Percentiles rank a stretch among this genome's conserved stretches.
Evolutionary conservation across 1,139 yeast genomes (phyloP).

Genomic region (Meyerozyma sp.): DNA sequence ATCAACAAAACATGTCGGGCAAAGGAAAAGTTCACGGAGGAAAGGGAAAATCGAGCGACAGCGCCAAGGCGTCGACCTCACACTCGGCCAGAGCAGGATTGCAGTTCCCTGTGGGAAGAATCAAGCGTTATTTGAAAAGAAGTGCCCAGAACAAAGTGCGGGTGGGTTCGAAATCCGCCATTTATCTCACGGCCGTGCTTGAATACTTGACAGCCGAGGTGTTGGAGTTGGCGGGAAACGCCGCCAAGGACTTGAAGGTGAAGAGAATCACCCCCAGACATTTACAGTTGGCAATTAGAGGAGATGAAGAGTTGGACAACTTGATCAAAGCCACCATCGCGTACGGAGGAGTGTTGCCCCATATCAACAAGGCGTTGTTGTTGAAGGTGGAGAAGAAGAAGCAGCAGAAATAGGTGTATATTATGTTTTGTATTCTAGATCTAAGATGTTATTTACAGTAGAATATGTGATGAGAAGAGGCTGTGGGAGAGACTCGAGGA

Average conservation of each 20-base stretch:
- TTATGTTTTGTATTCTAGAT: conserved; percentile 8
- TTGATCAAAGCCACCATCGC: conserved; percentile 97
- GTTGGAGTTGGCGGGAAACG: conserved; percentile 97
- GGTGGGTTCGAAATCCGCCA: conserved; percentile 97
- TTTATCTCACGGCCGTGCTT: conserved; percentile 92
- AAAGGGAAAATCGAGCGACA: conserved; percentile 82
- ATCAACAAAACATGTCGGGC: conserved; percentile 48
- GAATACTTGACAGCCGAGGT: conserved; percentile 98
- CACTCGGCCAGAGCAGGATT: conserved; percentile 97
- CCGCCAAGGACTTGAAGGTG: conserved; percentile 96
- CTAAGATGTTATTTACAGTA: neutral
- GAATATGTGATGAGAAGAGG: too few relatives aligned
- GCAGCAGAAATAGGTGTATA: conserved; percentile 27
- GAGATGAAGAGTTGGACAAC: conserved; percentile 97
- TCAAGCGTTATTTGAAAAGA: conserved; percentile 88
- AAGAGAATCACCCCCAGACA: conserved; percentile 99
- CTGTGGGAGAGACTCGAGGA: too few relatives aligned
- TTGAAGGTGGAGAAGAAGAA: conserved; percentile 90
- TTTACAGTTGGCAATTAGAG: conserved; percentile 96
- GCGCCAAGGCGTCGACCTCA: conserved; percentile 65
- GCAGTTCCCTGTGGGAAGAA: conserved; percentile 98
- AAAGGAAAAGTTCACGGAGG: conserved; percentile 95
- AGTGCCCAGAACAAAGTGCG: conserved; percentile 91
- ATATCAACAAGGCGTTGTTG: conserved; percentile 87
- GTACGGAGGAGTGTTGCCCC: conserved; percentile 99